Evolutionary conservation across 2,329 filamentous ascomycete species (phyloP).

Genomic region (Tolypocladium ovalisporum): DNA sequence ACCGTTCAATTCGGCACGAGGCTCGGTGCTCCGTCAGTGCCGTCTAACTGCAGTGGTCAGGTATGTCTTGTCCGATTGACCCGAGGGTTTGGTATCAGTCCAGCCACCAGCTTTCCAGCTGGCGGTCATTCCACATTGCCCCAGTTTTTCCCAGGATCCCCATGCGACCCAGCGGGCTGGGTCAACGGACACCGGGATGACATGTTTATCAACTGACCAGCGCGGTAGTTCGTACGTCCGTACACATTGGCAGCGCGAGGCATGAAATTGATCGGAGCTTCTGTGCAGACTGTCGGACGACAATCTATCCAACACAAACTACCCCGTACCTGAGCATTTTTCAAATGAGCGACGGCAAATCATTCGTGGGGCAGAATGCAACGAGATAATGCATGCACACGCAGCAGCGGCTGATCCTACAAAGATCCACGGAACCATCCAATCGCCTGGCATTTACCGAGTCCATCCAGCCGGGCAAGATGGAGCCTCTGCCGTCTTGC

Average conservation of each 20-base stretch:
- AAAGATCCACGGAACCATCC: neutral
- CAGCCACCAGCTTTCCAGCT: neutral
- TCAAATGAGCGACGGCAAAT: neutral
- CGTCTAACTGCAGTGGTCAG: neutral
- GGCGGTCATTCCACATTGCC: neutral
- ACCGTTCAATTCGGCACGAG: neutral
- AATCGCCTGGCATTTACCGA: neutral
- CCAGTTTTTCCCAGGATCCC: neutral
- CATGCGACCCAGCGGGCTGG: neutral
- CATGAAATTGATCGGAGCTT: too few species aligned
- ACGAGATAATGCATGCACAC: neutral
- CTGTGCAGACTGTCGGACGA: neutral
- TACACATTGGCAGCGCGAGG: too few species aligned
- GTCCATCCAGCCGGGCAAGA: neutral
- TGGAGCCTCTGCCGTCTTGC: neutral
- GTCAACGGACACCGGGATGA: neutral
- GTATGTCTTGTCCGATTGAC: neutral
- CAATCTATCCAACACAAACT: neutral
- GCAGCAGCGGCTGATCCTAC: neutral
- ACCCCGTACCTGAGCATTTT: neutral
- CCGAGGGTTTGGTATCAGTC: slow-evolving; percentile 1
- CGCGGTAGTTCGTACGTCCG: too few species aligned
- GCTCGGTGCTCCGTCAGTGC: neutral
- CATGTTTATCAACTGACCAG: neutral
- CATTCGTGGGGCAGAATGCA: neutral